Conservation (phyloP, 805 yeast genomes). For the Candida coquimbonensis region DNA sequence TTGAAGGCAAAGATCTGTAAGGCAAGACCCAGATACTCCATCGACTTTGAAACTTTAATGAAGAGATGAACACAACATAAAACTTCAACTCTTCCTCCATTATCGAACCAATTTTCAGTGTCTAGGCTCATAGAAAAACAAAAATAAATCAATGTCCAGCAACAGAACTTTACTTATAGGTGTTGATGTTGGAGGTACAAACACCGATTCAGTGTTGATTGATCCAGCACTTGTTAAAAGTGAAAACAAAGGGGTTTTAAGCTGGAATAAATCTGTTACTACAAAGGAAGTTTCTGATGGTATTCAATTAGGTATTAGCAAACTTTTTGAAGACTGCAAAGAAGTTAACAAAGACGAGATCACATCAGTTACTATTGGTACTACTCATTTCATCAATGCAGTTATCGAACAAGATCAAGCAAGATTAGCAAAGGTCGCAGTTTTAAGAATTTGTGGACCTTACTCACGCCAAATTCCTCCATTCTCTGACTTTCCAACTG, state of each 20-base stretch:
- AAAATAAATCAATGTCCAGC: constrained; percentile 5
- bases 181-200: constrained; percentile 47
- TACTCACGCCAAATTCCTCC: constrained; percentile 32
- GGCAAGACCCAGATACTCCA: too few species aligned
- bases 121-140: too few species aligned
- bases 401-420: constrained; percentile 38
- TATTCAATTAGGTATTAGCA: constrained; percentile 29
- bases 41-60: too few species aligned
- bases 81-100: too few species aligned
- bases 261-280: constrained; percentile 37
- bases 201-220: constrained; percentile 40
- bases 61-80: too few species aligned
- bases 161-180: constrained; percentile 29
- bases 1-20: too few species aligned
- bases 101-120: too few species aligned
- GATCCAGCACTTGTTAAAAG: constrained; percentile 28
- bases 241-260: constrained; percentile 29
- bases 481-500: constrained; percentile 37
- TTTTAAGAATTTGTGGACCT: constrained; percentile 36
- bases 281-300: constrained; percentile 39
- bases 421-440: constrained; percentile 36
- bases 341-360: constrained; percentile 24
- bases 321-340: constrained; percentile 25
- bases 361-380: constrained; percentile 39
- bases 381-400: constrained; percentile 45